A percentile compares a stretch with the other conserved stretches of the same genome.
Conservation (phyloP, 192 early-diverging fungal genomes). For the Umbelopsis sp. region DNA sequence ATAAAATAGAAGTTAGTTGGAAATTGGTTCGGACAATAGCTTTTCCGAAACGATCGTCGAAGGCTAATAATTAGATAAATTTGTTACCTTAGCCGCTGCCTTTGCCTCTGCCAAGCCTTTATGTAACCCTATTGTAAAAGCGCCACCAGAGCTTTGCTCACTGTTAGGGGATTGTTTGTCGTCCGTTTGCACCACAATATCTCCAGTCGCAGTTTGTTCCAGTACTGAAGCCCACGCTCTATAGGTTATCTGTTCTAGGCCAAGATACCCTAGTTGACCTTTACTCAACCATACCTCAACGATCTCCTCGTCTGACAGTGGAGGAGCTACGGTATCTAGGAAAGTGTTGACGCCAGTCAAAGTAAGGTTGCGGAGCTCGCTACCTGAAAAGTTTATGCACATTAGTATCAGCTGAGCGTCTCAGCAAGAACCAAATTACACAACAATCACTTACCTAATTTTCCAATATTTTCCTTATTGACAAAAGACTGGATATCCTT, state of each 20-base stretch:
- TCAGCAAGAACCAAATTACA: neutral
- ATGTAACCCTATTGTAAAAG: neutral
- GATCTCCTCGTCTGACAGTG: conserved; percentile 61
- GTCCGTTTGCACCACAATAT: conserved; percentile 55
- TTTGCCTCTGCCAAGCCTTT: conserved; percentile 14
- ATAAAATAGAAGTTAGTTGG: neutral
- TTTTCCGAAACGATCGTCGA: too few species aligned
- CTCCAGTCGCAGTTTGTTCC: conserved; percentile 63
- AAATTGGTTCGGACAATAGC: too few species aligned
- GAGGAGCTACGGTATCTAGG: conserved; percentile 60
- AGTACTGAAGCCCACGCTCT: conserved; percentile 57
- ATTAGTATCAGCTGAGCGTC: neutral
- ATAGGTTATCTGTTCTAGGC: conserved; percentile 56
- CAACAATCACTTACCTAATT: conserved; percentile 44
- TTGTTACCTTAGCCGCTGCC: neutral
- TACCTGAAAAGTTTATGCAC: conserved; percentile 35
- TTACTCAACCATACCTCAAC: conserved; percentile 63
- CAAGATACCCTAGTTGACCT: conserved; percentile 58
- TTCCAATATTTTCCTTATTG: conserved; percentile 61
- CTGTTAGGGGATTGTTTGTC: conserved; percentile 27
- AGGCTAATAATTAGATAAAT: too few species aligned
- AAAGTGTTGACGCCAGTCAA: conserved; percentile 50
- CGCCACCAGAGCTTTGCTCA: conserved; percentile 17
- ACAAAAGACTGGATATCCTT: conserved; percentile 48
- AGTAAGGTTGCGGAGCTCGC: conserved; percentile 51